Conservation (phyloP, 2,329 filamentous ascomycete species). For the Phaeoacremonium minimum region DNA sequence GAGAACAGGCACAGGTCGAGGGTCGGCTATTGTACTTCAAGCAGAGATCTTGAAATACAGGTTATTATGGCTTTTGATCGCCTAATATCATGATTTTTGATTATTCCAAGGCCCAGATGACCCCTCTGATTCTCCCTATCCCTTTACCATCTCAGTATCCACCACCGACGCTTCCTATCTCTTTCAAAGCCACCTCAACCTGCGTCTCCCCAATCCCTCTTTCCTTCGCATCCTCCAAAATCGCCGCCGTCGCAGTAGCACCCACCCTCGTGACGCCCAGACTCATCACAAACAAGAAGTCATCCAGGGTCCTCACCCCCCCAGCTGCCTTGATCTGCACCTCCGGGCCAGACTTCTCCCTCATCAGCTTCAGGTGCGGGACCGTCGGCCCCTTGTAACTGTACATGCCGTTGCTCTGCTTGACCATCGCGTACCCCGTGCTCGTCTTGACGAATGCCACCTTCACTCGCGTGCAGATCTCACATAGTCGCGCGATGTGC, state of each 20-base stretch:
- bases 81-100: too few relatives aligned
- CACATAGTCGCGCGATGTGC: conserved; percentile 47
- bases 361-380: conserved; percentile 49
- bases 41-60: too few relatives aligned
- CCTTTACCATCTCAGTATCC: conserved; percentile 1
- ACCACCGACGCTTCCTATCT: background rate
- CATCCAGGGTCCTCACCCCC: conserved; percentile 52
- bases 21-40: conserved; percentile 12
- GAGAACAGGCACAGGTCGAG: conserved; percentile 12
- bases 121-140: too few relatives aligned
- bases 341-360: conserved; percentile 30
- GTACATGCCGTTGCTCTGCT: conserved; percentile 45
- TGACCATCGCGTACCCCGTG: conserved; percentile 58
- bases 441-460: conserved; percentile 59
- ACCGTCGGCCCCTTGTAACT: conserved; percentile 49
- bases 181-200: background rate
- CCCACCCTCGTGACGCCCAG: conserved; percentile 52
- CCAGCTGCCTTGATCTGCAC: conserved; percentile 56
- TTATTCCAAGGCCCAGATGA: too few relatives aligned
- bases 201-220: conserved; percentile 35
- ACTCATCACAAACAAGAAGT: conserved; percentile 48
- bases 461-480: conserved; percentile 44
- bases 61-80: too few relatives aligned
- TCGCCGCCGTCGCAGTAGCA: conserved; percentile 48
- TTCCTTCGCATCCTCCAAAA: conserved; percentile 48